Conservation (phyloP, 768 basidiomycete species). For the Russula emetica region DNA sequence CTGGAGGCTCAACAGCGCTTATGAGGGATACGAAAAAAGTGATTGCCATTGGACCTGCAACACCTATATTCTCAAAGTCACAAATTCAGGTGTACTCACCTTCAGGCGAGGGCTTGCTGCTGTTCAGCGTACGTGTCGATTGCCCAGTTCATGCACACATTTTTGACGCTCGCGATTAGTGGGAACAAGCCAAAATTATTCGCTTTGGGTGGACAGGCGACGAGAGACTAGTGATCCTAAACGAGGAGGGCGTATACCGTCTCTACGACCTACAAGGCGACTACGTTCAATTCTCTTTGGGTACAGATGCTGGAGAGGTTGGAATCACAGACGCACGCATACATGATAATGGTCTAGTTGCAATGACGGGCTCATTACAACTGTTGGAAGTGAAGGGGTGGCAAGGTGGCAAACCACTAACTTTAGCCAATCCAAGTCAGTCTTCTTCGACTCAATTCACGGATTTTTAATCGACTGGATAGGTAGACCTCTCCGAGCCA, state of each 20-base stretch:
- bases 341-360: slow-evolving; percentile 84
- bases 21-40: slow-evolving; percentile 83
- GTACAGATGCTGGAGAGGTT: slow-evolving; percentile 72
- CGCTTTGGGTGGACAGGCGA: slow-evolving; percentile 82
- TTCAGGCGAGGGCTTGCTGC: slow-evolving; percentile 66
- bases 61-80: slow-evolving; percentile 58
- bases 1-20: slow-evolving; percentile 50
- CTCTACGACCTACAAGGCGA: slow-evolving; percentile 84
- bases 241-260: slow-evolving; percentile 90
- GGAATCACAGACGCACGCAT: slow-evolving; percentile 84
- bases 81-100: slow-evolving; percentile 88
- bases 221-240: slow-evolving; percentile 77
- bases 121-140: slow-evolving; percentile 64
- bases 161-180: slow-evolving; percentile 47
- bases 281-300: slow-evolving; percentile 82
- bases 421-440: slow-evolving; percentile 71
- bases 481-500: slow-evolving; percentile 64
- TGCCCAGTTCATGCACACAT: slow-evolving; percentile 10
- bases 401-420: slow-evolving; percentile 70
- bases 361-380: slow-evolving; percentile 67
- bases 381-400: slow-evolving; percentile 87
- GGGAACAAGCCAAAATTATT: slow-evolving; percentile 84
- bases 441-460: slow-evolving; percentile 22
- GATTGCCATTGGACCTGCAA: slow-evolving; percentile 59
- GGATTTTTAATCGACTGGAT: slow-evolving; percentile 11